Evolutionary conservation across 2,329 filamentous ascomycete genomes (phyloP).

Genomic region (Xylariaceae sp.): DNA sequence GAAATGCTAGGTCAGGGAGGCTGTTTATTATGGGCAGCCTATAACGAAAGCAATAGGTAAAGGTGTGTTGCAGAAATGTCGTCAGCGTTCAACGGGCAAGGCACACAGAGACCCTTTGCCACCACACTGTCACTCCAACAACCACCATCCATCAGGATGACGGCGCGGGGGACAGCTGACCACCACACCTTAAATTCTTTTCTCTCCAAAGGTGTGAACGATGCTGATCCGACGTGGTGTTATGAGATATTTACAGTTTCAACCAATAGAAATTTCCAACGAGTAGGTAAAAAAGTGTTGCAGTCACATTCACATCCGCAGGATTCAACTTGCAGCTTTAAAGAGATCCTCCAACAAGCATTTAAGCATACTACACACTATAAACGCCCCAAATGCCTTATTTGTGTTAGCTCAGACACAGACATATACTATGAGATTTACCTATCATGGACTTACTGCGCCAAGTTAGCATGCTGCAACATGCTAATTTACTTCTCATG

Average conservation of each 20-base stretch:
- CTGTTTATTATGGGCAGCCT: neutral
- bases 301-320: slow-evolving; percentile 3
- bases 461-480: no score
- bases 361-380: slow-evolving; percentile 1
- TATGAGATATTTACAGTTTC: neutral
- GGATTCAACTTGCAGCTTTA: slow-evolving; percentile 21
- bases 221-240: no score
- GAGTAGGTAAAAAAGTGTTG: neutral
- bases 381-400: no score
- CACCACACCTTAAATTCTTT: slow-evolving; percentile 5
- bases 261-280: slow-evolving; percentile 6
- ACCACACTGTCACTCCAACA: slow-evolving; percentile 7
- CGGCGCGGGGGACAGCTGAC: slow-evolving; percentile 9
- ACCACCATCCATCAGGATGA: neutral
- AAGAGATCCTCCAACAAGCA: slow-evolving; percentile 20
- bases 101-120: slow-evolving; percentile 9
- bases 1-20: slow-evolving; percentile 6
- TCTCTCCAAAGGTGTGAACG: no score
- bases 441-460: no score
- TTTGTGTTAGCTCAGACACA: no score
- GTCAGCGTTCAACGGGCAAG: neutral
- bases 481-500: no score
- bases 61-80: neutral
- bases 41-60: slow-evolving; percentile 7
- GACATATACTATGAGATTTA: no score